phyloP scores from a whole-genome alignment of 2,329 filamentous ascomycete genomes.

The Ophiognomonia clavigignenti-juglandacearum region DNA sequence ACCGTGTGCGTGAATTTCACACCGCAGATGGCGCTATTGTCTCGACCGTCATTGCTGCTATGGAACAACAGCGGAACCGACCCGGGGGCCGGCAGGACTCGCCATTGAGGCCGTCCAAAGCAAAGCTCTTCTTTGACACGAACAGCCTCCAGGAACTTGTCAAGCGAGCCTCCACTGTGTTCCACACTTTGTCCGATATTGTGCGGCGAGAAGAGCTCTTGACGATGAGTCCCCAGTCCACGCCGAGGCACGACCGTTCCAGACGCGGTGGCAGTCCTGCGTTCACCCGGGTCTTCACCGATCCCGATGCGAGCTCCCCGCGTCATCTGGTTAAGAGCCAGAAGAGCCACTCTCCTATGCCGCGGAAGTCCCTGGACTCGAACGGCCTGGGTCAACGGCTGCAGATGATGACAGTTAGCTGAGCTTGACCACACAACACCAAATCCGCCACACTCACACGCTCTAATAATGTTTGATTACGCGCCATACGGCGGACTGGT shows the following conservation, averaged over 20 bases:
- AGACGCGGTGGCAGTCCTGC: conserved; percentile 57
- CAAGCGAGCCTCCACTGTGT: conserved; percentile 55
- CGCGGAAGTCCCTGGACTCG: conserved; percentile 44
- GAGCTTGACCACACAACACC: conserved; percentile 21
- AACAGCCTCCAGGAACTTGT: conserved; percentile 64
- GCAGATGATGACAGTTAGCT: conserved; percentile 62
- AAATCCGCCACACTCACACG: conserved; percentile 2
- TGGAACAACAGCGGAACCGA: conserved; percentile 50
- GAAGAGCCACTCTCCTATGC: conserved; percentile 48
- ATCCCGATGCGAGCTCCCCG: conserved; percentile 52
- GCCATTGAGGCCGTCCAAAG: conserved; percentile 33
- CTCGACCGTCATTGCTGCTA: conserved; percentile 58
- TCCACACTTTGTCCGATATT: conserved; percentile 54
- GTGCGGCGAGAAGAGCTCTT: conserved; percentile 56
- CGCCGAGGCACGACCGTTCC: conserved; percentile 40
- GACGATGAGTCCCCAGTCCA: conserved; percentile 50
- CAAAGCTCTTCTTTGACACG: conserved; percentile 62
- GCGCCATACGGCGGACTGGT: neutral
- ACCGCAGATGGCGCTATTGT: conserved; percentile 43
- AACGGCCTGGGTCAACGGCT: conserved; percentile 48
- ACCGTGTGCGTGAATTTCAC: conserved; percentile 24
- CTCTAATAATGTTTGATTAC: conserved; percentile 16
- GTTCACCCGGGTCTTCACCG: conserved; percentile 62
- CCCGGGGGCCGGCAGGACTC: conserved; percentile 33
- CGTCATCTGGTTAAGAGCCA: conserved; percentile 46